Percentiles rank a stretch among this genome's conserved stretches.
Evolutionary conservation across 139 green algal genomes (phyloP).

Genomic region (Raphidocelis subcapitata): DNA sequence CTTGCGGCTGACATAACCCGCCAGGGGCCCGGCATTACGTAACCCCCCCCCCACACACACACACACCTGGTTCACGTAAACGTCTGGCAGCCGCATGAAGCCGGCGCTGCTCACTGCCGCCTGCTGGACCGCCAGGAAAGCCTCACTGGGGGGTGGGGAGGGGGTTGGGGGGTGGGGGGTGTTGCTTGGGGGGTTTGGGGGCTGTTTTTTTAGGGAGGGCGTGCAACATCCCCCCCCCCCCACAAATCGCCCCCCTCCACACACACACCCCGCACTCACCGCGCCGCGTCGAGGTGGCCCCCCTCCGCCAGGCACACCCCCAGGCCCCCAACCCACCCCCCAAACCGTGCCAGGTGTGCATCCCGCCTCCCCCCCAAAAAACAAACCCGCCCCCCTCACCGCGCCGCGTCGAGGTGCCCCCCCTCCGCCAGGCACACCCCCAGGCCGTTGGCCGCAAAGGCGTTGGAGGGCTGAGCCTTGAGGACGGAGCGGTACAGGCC

Average conservation of each 20-base stretch:
- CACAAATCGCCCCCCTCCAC: background rate
- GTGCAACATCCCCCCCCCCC: background rate
- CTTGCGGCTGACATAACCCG: constrained; percentile 15
- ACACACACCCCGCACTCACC: no score
- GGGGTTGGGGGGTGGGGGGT: background rate
- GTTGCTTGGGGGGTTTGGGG: no score
- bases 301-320: no score
- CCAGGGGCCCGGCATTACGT: constrained; percentile 4
- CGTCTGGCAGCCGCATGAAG: constrained; percentile 67
- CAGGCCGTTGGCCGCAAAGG: constrained; percentile 87
- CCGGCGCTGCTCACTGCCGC: constrained; percentile 40
- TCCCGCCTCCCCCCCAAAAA: background rate
- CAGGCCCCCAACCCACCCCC: background rate
- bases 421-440: constrained; percentile 82
- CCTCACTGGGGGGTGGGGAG: background rate
- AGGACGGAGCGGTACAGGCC: constrained; percentile 60
- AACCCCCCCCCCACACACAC: constrained; percentile 62
- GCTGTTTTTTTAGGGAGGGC: background rate
- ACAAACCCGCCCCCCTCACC: background rate
- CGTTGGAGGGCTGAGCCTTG: constrained; percentile 56
- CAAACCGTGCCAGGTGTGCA: background rate
- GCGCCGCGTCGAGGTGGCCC: constrained; percentile 1
- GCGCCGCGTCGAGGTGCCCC: constrained; percentile 61
- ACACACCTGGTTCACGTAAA: constrained; percentile 76
- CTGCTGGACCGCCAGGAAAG: constrained; percentile 63